Evolutionary conservation across 202 grass and related monocot species (phyloP).

Genomic region (Panicum virgatum): DNA sequence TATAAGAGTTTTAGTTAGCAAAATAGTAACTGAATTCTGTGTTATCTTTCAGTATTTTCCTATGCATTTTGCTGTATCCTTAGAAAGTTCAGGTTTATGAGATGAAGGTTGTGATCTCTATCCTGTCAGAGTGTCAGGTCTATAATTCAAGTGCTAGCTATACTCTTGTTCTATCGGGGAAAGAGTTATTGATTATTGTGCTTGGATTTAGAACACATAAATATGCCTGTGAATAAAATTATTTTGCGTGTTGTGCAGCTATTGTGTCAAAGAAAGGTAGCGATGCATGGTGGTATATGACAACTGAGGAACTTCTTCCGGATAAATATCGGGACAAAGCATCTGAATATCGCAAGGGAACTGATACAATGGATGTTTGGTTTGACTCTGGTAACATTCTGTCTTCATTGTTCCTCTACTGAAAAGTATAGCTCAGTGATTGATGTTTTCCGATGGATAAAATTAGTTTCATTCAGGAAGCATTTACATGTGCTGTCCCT

Average conservation of each 20-base stretch:
- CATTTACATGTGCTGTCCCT: background rate
- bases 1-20: background rate
- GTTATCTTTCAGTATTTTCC: conserved; percentile 16
- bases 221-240: conserved; percentile 17
- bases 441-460: conserved; percentile 20
- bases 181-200: background rate
- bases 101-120: conserved; percentile 10
- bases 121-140: background rate
- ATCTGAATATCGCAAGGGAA: conserved; percentile 84
- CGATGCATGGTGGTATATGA: conserved; percentile 98
- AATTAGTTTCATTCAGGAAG: conserved; percentile 13
- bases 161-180: conserved; percentile 10
- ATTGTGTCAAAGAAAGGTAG: conserved; percentile 85
- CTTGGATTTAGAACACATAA: conserved; percentile 11
- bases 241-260: conserved; percentile 49
- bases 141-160: background rate
- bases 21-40: conserved; percentile 10
- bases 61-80: background rate
- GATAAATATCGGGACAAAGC: conserved; percentile 72
- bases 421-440: background rate
- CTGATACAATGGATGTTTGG: conserved; percentile 99
- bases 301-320: conserved; percentile 89
- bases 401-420: conserved; percentile 12
- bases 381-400: conserved; percentile 89
- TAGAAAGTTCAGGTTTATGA: background rate